Percentiles rank a stretch among this genome's conserved stretches.
These are phyloP conservation scores for Trichosporon inkin DNA, from an alignment of 1,284 basidiomycete genomes.

Conservation along the genomic window DNA sequence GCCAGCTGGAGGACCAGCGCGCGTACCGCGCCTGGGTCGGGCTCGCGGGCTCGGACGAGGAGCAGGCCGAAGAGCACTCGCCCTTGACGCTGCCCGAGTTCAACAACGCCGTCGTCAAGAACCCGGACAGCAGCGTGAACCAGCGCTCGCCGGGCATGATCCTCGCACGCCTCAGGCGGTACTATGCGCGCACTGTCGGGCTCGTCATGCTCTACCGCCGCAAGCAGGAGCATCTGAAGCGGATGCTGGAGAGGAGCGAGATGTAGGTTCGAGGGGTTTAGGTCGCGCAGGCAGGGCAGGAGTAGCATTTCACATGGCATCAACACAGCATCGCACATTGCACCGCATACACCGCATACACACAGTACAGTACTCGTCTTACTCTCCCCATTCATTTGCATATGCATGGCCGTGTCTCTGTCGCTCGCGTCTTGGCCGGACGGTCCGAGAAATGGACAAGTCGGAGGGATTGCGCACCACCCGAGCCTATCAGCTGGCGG, in stretches of 20 bases:
- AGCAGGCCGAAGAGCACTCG: conserved; percentile 32
- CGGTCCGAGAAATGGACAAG: too few relatives aligned
- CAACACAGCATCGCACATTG: not conserved
- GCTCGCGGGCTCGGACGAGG: conserved; percentile 23
- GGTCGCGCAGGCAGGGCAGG: too few relatives aligned
- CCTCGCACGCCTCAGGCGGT: conserved; percentile 35
- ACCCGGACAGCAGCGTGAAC: conserved; percentile 27
- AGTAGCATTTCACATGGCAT: not conserved
- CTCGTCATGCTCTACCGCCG: conserved; percentile 40
- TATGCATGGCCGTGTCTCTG: conserved; percentile 13
- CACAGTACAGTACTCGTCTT: not conserved
- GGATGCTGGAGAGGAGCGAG: not conserved
- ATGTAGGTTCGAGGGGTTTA: not conserved
- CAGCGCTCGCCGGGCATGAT: conserved; percentile 30
- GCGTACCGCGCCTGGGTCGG: conserved; percentile 27
- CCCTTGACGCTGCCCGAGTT: conserved; percentile 30
- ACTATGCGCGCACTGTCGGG: conserved; percentile 36
- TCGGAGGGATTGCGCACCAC: not conserved
- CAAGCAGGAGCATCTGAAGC: conserved; percentile 21
- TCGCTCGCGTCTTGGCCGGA: too few relatives aligned
- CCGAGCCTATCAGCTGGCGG: not conserved
- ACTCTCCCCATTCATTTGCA: conserved; percentile 16
- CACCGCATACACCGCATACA: conserved; percentile 3
- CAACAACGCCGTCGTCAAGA: conserved; percentile 24
- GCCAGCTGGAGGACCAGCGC: conserved; percentile 33